phyloP scores from a whole-genome alignment of 164 flowering plant genomes.

The Umbilicus rupestris region DNA sequence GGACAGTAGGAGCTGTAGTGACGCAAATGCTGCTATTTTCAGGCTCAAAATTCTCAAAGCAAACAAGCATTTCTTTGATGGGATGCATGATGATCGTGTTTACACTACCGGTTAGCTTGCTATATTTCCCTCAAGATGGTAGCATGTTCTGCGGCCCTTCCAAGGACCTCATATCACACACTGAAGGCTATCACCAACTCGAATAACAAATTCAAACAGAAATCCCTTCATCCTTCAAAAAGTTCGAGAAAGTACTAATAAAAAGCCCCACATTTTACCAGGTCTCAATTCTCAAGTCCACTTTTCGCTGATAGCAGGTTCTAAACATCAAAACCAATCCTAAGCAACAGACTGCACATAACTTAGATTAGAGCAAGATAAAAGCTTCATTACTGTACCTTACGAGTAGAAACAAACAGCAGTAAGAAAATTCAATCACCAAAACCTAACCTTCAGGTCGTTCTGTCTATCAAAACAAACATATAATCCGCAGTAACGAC shows the following conservation, averaged over 20 bases:
- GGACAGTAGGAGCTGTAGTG: slow-evolving; percentile 56
- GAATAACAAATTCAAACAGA: background rate
- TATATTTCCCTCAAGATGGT: slow-evolving; percentile 56
- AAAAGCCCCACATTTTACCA: background rate
- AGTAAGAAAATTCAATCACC: too few species aligned
- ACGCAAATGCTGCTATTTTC: slow-evolving; percentile 48
- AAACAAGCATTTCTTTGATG: slow-evolving; percentile 53
- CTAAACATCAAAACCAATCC: too few species aligned
- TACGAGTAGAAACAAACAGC: too few species aligned
- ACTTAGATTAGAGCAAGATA: too few species aligned
- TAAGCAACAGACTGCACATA: too few species aligned
- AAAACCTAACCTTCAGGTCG: too few species aligned
- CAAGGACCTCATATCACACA: background rate
- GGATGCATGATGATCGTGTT: slow-evolving; percentile 43
- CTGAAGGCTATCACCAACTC: slow-evolving; percentile 19
- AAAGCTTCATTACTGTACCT: too few species aligned
- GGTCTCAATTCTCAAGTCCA: background rate
- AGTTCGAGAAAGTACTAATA: background rate
- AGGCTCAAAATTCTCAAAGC: slow-evolving; percentile 31
- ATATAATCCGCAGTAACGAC: background rate
- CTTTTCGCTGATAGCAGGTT: too few species aligned
- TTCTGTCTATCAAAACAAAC: too few species aligned
- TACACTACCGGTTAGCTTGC: slow-evolving; percentile 30
- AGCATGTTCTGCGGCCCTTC: slow-evolving; percentile 57
- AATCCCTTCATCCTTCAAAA: too few species aligned